A percentile compares a stretch with the other conserved stretches of the same genome.
Evolutionary conservation across 768 basidiomycete species (phyloP).

Genomic region (Pulveroboletus frians): DNA sequence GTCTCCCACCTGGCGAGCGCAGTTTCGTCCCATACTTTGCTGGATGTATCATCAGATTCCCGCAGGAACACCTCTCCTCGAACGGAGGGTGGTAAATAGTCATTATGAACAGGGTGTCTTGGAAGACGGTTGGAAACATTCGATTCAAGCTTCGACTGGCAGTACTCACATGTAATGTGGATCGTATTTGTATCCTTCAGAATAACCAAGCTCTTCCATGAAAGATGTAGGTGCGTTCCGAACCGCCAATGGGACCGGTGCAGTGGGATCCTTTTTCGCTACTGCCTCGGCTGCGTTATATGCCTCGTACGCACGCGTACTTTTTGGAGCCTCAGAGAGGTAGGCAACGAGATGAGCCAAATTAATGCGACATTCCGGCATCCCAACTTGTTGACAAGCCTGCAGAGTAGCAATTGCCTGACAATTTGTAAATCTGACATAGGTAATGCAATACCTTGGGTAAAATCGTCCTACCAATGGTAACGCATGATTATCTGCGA

Average conservation of each 20-base stretch:
- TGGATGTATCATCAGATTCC: conserved; percentile 37
- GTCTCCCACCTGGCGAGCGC: conserved; percentile 52
- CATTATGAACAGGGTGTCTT: conserved; percentile 63
- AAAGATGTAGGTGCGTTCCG: conserved; percentile 73
- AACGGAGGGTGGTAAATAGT: conserved; percentile 52
- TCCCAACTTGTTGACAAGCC: conserved; percentile 66
- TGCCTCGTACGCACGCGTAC: conserved; percentile 72
- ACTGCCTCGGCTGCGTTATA: conserved; percentile 66
- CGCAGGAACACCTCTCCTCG: conserved; percentile 41
- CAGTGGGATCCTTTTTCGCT: conserved; percentile 45
- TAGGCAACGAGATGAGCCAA: conserved; percentile 74
- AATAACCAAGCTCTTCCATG: conserved; percentile 68
- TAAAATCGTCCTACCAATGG: conserved; percentile 48
- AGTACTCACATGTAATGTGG: conserved; percentile 48
- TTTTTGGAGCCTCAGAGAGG: conserved; percentile 79
- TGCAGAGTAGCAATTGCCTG: conserved; percentile 60
- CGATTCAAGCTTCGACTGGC: neutral
- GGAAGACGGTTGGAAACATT: conserved; percentile 2
- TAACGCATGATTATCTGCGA: conserved; percentile 73
- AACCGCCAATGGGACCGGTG: conserved; percentile 65
- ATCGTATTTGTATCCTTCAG: conserved; percentile 59
- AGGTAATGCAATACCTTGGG: neutral
- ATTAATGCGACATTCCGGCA: conserved; percentile 79
- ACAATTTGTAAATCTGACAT: neutral
- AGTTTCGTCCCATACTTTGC: conserved; percentile 59